Base-by-base conservation (phyloP, 352 stramenopile genomes). In the Phytopythium aichiense region DNA sequence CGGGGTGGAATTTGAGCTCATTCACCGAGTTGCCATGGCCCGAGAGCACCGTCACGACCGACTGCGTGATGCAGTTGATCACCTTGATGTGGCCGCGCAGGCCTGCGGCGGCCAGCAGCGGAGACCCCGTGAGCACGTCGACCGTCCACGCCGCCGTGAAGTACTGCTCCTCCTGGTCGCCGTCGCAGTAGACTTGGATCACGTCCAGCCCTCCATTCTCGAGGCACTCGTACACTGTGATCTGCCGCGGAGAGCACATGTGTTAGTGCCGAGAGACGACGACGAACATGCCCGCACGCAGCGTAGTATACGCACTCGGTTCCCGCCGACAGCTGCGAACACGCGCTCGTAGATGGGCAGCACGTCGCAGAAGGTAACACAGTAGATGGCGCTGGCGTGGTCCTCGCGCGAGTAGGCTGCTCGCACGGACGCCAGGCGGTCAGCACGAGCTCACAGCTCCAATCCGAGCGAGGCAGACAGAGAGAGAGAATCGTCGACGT, bases 1-100 rank as follows among this genome's bases (percentile, higher is more conserved):
- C 74, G 13, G 93, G 91, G 68, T 95, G 89, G 66, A 92, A 92
- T 71, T 94, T 95, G 53, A 98, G 73, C 69, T 98, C 90, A 60
- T 97, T 98, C 50, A 98, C 83, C 25, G 90, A 82, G 71, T 97
- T 92, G 15, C 90, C 92, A 64, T 98, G 94, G 18, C 95, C 93
- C 18, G 77, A 88, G 7, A 97, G 72, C 23, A 92, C 84, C 2
- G 81, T 88, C 20, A 92, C 64, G 28, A 92, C 78, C 15, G 79
- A 89, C 61, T 92, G 84, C 18, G 79, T 92, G 49, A 88, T 77
- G 58, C 75, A 77, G 61, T 94, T 91, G 56, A 96, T 84, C 43
- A 96, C 71, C 57, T 95, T 95, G 60, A 95, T 91, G 56, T 94
- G 71, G 30, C 87, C 87, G 11, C 81, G 79, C 28, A 85, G 77